phyloP scores from a whole-genome alignment of 345 rosid genomes.

The Melastoma malabathricum region DNA sequence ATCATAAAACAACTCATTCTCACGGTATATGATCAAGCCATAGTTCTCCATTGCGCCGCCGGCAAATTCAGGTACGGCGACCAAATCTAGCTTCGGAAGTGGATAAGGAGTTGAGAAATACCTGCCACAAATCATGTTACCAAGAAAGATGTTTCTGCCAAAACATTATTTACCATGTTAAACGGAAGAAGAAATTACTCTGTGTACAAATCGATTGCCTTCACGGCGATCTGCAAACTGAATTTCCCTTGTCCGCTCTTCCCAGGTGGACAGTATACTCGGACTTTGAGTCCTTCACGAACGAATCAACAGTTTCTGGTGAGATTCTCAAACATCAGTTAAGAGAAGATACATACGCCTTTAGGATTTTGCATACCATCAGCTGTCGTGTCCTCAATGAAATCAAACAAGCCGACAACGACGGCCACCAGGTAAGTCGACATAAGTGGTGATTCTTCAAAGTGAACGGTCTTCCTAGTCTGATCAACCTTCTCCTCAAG shows the following conservation, averaged over 20 bases:
- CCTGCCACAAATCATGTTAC: constrained; percentile 7
- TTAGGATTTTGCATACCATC: constrained; percentile 16
- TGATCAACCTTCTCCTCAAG: constrained; percentile 18
- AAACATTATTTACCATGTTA: background rate
- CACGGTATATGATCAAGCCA: constrained; percentile 27
- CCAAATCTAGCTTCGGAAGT: constrained; percentile 33
- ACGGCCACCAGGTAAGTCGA: constrained; percentile 37
- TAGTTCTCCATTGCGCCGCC: constrained; percentile 38
- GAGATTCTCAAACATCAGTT: background rate
- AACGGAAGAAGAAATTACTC: constrained; percentile 11
- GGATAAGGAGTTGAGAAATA: constrained; percentile 31
- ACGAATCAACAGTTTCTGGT: background rate
- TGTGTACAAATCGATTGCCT: constrained; percentile 22
- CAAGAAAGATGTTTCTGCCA: background rate
- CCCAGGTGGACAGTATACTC: constrained; percentile 25
- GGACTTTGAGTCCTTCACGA: constrained; percentile 20
- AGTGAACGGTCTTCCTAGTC: constrained; percentile 20
- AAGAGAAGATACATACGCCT: background rate
- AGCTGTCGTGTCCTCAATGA: constrained; percentile 19
- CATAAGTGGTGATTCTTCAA: constrained; percentile 26
- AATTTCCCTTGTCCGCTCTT: constrained; percentile 21
- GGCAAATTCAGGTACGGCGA: constrained; percentile 28
- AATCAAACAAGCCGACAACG: constrained; percentile 29
- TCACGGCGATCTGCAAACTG: constrained; percentile 21
- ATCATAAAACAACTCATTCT: constrained; percentile 18